phyloP scores from a whole-genome alignment of 1,284 basidiomycete genomes.

The Ganoderma sinense region DNA sequence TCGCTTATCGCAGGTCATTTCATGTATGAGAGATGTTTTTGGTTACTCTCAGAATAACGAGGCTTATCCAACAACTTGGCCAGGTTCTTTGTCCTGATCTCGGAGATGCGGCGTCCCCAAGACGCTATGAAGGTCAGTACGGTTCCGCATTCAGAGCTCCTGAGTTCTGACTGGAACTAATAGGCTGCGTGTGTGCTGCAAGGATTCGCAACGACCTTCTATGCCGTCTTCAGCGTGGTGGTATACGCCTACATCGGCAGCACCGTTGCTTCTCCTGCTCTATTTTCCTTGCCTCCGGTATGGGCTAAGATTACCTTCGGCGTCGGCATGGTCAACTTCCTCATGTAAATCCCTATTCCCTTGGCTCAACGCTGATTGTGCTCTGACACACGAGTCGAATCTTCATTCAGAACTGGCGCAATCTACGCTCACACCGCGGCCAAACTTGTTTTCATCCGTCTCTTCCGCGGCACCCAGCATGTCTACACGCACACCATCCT shows the following conservation, averaged over 20 bases:
- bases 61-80: background rate
- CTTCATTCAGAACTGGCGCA: slow-evolving; percentile 47
- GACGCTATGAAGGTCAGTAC: slow-evolving; percentile 60
- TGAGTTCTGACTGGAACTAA: background rate
- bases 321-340: slow-evolving; percentile 55
- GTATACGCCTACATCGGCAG: slow-evolving; percentile 67
- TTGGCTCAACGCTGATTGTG: too few relatives aligned
- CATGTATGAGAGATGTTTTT: slow-evolving; percentile 46
- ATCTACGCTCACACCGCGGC: slow-evolving; percentile 62
- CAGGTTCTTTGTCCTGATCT: slow-evolving; percentile 65
- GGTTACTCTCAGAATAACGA: background rate
- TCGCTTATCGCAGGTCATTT: slow-evolving; percentile 51
- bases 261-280: slow-evolving; percentile 61
- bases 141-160: background rate
- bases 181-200: slow-evolving; percentile 63
- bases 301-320: slow-evolving; percentile 61
- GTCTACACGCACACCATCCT: slow-evolving; percentile 61
- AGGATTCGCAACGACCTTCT: slow-evolving; percentile 59
- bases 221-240: slow-evolving; percentile 58
- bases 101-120: slow-evolving; percentile 59
- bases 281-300: slow-evolving; percentile 55
- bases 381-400: background rate
- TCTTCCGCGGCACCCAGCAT: slow-evolving; percentile 64
- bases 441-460: slow-evolving; percentile 67
- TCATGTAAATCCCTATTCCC: slow-evolving; percentile 47